Evolutionary conservation across 2,329 filamentous ascomycete species (phyloP), one percentile per base, ranked within the genome.

Genomic region (Graphiopsis chlorocephala): DNA sequence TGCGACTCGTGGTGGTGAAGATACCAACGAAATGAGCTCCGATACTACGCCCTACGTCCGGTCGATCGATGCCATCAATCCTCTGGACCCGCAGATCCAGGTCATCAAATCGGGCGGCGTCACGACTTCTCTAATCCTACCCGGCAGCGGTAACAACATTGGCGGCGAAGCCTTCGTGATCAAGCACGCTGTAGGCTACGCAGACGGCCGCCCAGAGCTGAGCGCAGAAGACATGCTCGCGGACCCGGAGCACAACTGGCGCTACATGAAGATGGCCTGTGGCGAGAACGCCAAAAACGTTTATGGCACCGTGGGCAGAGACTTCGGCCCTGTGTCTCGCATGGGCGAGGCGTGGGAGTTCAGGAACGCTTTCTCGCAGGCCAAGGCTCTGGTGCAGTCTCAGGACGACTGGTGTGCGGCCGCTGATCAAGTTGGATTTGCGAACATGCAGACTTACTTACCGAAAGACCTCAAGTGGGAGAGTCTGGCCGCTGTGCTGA

Each of bases 261-360:
- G 89, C 23, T 91, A 89, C 74, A 89, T 91, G 82, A 91, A 91
- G 78, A 91, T 91, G 88, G 89, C 89, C 0, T 91, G 88, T 68
- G 53, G 53, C n/a, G 53, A 56, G 20, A 56, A 56, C 23, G 79
- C 88, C 1, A 90, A 90, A 77, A 78, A 82, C 0, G 78, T 86
- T 0, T 88, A 90, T 66, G 87, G 87, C 11, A 80, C 79, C 53
- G 71, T 78, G 4, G 86, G 85, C 26, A 59, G 72, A n/a, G 80
- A 82, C 60, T 78, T 79, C 53, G 84, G 85, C 0, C 87, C 86
- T 0, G 81, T 81, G 63, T 89, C 85, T 66, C 80, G 89, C 1
- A 78, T 91, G 71, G 89, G 89, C 10, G 88, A 91, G 76, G 88
- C 87, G 56, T 91, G 86, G 82, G 83, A 87, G 67, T 89, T 91